Evolutionary conservation across 495 filamentous ascomycete species (phyloP).

Genomic region (Xylaria flabelliformis): DNA sequence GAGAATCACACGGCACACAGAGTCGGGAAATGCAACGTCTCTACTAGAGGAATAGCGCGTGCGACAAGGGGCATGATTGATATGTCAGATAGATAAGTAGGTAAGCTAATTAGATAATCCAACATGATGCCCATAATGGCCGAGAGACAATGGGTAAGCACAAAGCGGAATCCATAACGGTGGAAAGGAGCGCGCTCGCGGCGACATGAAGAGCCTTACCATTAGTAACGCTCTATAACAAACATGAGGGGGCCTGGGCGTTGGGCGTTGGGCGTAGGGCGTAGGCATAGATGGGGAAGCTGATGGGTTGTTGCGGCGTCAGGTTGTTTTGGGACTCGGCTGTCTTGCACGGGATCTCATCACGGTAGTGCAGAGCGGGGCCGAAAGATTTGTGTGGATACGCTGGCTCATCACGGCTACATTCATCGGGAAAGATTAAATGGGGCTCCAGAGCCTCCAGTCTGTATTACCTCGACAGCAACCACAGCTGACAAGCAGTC

Average conservation of each 20-base stretch:
- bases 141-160: neutral
- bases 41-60: neutral
- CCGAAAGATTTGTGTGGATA: conserved; percentile 28
- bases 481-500: neutral
- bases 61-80: neutral
- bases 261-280: neutral
- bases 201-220: neutral
- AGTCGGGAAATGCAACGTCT: conserved; percentile 22
- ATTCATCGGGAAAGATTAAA: conserved; percentile 38
- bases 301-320: neutral
- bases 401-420: conserved; percentile 41
- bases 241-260: neutral
- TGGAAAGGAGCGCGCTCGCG: neutral
- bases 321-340: neutral
- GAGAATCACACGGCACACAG: conserved; percentile 18
- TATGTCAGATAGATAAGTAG: neutral
- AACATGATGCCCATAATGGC: neutral
- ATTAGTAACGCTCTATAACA: neutral
- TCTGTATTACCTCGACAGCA: neutral
- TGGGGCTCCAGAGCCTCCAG: neutral
- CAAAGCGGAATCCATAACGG: neutral
- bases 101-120: neutral
- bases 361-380: conserved; percentile 46
- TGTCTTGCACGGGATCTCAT: conserved; percentile 21
- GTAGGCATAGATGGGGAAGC: neutral